phyloP scores from a whole-genome alignment of 345 rosid genomes.

The Acer saccharum region DNA sequence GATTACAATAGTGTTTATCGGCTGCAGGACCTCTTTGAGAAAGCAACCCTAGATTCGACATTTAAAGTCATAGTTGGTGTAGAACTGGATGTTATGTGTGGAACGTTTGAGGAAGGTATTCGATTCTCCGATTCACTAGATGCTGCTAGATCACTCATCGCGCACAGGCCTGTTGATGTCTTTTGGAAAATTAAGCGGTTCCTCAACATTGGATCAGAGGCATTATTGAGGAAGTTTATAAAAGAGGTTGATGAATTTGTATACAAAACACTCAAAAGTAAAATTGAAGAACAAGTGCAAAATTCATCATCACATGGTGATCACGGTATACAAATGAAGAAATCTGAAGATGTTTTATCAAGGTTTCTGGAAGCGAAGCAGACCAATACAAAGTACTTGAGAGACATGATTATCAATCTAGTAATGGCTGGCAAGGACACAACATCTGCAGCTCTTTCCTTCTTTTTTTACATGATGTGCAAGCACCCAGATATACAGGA shows the following conservation, averaged over 20 bases:
- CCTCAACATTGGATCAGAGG: slow-evolving; percentile 34
- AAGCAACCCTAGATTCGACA: slow-evolving; percentile 24
- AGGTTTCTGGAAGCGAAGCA: slow-evolving; percentile 26
- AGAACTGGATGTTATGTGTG: slow-evolving; percentile 24
- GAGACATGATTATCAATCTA: slow-evolving; percentile 33
- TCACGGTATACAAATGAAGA: slow-evolving; percentile 15
- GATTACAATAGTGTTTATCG: neutral
- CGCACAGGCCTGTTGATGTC: slow-evolving; percentile 1
- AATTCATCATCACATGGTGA: neutral
- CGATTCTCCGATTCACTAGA: slow-evolving; percentile 22
- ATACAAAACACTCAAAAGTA: slow-evolving; percentile 17
- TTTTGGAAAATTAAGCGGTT: slow-evolving; percentile 30
- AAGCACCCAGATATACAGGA: slow-evolving; percentile 26
- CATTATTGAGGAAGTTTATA: slow-evolving; percentile 8
- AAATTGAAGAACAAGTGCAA: slow-evolving; percentile 19
- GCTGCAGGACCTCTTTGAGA: slow-evolving; percentile 30
- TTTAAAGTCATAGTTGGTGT: slow-evolving; percentile 31
- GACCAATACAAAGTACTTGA: slow-evolving; percentile 26
- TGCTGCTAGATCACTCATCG: slow-evolving; percentile 13
- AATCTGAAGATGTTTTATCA: slow-evolving; percentile 29
- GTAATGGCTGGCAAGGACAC: slow-evolving; percentile 34
- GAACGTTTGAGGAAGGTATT: slow-evolving; percentile 19
- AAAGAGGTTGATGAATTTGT: slow-evolving; percentile 29
- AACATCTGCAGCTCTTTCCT: slow-evolving; percentile 25
- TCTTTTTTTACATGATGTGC: slow-evolving; percentile 36